Conservation (phyloP, 2,329 filamentous ascomycete genomes). For the Neurospora crassa region DNA sequence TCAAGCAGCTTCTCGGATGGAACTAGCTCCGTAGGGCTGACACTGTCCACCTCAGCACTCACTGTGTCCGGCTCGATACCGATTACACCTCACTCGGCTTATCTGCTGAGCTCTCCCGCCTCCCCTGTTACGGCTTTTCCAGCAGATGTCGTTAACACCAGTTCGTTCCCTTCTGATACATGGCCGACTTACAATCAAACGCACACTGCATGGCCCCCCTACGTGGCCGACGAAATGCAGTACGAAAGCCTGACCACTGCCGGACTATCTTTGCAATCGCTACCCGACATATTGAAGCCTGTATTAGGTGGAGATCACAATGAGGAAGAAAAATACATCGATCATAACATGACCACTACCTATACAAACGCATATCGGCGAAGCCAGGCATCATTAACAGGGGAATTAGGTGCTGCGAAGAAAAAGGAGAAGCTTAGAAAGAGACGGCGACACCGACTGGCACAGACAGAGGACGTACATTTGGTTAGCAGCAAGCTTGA, state of each 20-base stretch:
- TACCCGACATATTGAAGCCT: not conserved
- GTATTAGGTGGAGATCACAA: not conserved
- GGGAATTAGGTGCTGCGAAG: not conserved
- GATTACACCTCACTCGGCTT: not conserved
- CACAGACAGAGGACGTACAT: not conserved
- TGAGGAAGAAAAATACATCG: not conserved
- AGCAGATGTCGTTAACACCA: not conserved
- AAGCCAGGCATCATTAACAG: not conserved
- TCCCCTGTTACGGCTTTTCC: not conserved
- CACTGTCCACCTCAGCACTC: not conserved
- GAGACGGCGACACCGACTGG: not conserved
- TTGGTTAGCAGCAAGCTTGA: not conserved
- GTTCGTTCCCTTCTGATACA: not conserved
- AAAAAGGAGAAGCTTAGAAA: not conserved
- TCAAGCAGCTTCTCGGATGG: not conserved
- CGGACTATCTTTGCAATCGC: not conserved
- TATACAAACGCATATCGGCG: not conserved
- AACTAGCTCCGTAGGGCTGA: not conserved
- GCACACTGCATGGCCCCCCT: not conserved
- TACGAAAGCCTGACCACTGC: not conserved
- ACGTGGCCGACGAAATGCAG: not conserved
- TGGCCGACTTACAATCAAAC: not conserved
- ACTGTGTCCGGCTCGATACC: not conserved
- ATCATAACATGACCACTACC: not conserved
- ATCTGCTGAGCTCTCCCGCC: not conserved